Evolutionary conservation across 805 yeast species (phyloP).

Genomic region (Wickerhamiella cacticola): DNA sequence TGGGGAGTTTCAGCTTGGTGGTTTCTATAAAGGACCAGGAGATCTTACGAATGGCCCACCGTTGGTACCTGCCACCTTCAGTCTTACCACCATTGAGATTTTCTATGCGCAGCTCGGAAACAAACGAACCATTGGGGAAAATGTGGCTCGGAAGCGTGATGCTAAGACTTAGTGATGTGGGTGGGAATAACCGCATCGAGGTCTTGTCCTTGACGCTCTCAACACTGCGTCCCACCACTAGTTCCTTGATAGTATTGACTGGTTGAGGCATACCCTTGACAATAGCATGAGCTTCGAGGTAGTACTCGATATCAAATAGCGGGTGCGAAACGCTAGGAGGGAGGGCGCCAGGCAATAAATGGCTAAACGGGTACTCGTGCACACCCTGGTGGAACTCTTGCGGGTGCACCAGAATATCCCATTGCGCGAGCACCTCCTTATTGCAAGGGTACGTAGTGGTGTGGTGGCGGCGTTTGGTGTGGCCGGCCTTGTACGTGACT

Average conservation of each 20-base stretch:
- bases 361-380: slow-evolving; percentile 88
- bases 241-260: background rate
- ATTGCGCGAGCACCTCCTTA: slow-evolving; percentile 57
- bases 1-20: slow-evolving; percentile 26
- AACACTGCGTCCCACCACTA: slow-evolving; percentile 65
- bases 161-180: slow-evolving; percentile 79
- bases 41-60: slow-evolving; percentile 90
- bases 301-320: slow-evolving; percentile 64
- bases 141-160: slow-evolving; percentile 81
- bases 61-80: slow-evolving; percentile 20
- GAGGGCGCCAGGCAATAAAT: slow-evolving; percentile 71
- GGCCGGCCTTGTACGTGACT: slow-evolving; percentile 28
- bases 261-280: slow-evolving; percentile 26
- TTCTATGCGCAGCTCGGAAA: slow-evolving; percentile 71
- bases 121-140: slow-evolving; percentile 76
- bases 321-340: slow-evolving; percentile 57
- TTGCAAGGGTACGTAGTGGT: slow-evolving; percentile 1
- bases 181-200: slow-evolving; percentile 86
- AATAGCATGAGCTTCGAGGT: slow-evolving; percentile 43
- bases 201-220: slow-evolving; percentile 73
- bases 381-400: slow-evolving; percentile 45
- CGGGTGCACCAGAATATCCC: slow-evolving; percentile 66
- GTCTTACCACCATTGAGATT: slow-evolving; percentile 23
- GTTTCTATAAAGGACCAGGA: slow-evolving; percentile 83
- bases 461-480: background rate